phyloP scores from a whole-genome alignment of 495 filamentous ascomycete species.

The Cairneyella variabilis region DNA sequence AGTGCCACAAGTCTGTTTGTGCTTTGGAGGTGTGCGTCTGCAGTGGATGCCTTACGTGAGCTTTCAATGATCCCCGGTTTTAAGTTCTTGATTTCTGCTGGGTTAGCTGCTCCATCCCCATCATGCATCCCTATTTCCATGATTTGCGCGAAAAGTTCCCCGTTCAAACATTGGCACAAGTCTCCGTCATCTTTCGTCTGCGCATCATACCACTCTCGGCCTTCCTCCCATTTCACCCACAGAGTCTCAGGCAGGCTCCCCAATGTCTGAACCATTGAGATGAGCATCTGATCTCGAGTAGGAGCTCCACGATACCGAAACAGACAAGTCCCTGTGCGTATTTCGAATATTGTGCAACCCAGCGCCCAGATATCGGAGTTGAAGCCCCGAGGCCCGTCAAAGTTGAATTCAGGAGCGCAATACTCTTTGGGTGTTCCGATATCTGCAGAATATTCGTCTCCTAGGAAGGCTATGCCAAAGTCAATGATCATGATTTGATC shows the following conservation, averaged over 20 bases:
- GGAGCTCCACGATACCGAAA: slow-evolving; percentile 6
- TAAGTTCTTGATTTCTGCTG: not conserved
- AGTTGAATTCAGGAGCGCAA: slow-evolving; percentile 30
- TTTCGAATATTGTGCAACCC: slow-evolving; percentile 33
- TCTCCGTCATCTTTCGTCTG: slow-evolving; percentile 4
- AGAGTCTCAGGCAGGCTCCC: slow-evolving; percentile 1
- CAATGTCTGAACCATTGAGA: not conserved
- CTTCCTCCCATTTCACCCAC: slow-evolving; percentile 14
- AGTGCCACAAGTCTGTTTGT: slow-evolving; percentile 3
- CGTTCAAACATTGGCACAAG: not conserved
- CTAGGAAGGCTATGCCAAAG: slow-evolving; percentile 9
- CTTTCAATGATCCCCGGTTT: not conserved
- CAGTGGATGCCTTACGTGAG: not conserved
- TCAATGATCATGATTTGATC: slow-evolving; percentile 13
- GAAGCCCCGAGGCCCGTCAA: slow-evolving; percentile 23
- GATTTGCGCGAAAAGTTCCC: slow-evolving; percentile 4
- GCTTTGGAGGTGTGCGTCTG: not conserved
- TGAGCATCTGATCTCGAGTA: slow-evolving; percentile 9
- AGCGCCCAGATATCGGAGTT: slow-evolving; percentile 32
- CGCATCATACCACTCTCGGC: slow-evolving; percentile 6
- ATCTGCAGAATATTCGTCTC: slow-evolving; percentile 1
- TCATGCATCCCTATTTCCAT: slow-evolving; percentile 15
- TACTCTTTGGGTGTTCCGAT: slow-evolving; percentile 27
- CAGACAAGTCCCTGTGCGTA: slow-evolving; percentile 25
- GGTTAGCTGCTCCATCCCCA: not conserved